Evolutionary conservation across 345 rosid genomes (phyloP), one percentile per base, ranked within the genome.

Genomic region (Crucihimalaya himalaica): DNA sequence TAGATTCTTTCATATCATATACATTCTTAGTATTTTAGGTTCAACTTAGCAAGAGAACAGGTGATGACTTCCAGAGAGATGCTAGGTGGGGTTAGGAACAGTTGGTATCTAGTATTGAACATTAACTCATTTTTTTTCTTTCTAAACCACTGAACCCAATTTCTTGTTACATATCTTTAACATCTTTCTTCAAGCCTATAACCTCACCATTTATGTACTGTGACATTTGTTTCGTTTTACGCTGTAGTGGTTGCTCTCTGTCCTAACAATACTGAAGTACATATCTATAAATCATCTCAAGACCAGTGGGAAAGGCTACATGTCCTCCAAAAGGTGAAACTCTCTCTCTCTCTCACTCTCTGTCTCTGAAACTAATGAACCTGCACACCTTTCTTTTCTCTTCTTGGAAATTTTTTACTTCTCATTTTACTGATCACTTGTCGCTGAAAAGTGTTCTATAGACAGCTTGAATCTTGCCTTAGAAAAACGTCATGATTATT

Each of bases 181-280:
- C n/a, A 13, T 40, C 43, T 51, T 29, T 10, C 6, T 13, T 3
- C 20, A 25, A 45, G 66, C 21, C 8, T 20, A 4, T 11, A 37
- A 35, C 39, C 45, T 75, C 4, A 6, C 20, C 7, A 40, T 32
- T 31, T 18, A 57, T 63, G 45, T 66, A 57, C 18, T 73, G 9
- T 58, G 53, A 55, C 34, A 13, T 48, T 2, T 21, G 5, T 28
- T n/a, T 73, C 45, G 13, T 60, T 52, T 66, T 63, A 31, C 61
- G 37, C 16, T 81, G 45, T 77, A 92, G 99, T 88, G 99, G 86
- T 95, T 80, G 97, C 98, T 10, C 76, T 95, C 55, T 95, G 96
- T 80, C 98, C 97, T 11, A 95, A 92, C 70, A 92, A 86, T 60
- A 89, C 77, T 57, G 97, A 92, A 86, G 99, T 95, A 79, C 99